Evolutionary conservation across 1,284 basidiomycete species (phyloP), one percentile per base, ranked within the genome.

Genomic region (Fomes fomentarius): DNA sequence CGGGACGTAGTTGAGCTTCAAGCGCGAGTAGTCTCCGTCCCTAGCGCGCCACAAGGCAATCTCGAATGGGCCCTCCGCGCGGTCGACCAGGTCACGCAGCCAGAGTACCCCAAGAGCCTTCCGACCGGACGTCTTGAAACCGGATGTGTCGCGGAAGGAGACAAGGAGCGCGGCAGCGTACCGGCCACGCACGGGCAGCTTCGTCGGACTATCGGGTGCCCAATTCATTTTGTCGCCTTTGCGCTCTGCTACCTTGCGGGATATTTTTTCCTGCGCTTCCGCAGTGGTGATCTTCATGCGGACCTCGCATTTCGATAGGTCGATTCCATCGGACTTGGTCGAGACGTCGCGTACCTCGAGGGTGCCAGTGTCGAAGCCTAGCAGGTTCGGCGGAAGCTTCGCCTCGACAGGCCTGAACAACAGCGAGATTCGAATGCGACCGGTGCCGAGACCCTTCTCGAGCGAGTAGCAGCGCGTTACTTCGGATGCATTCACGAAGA

Each of bases 341-440:
- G 60, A 52, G 8, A 72, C 51, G 42, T 72, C 67, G 33, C 60
- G 63, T 35, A 87, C 65, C 60, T 82, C 79, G 37, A 88, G 74
- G 1, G 83, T 85, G 17, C 83, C 84, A 14, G 84, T 86, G 43
- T 87, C 82, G 80, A 84, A 88, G 12, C 85, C 86, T 26, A 79
- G 76, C 55, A 86, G 72, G 58, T 79, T 79, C 4, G 69, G 72
- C 0, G 85, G 83, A 1, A 88, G 74, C 50, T 80, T 75, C 12
- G 81, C 75, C 61, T 83, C 74, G 54, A 89, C 75, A 22, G 81
- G 76, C 49, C 79, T 74, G 76, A 84, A 83, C 5, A 81, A 71
- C 22, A 83, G 69, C 0, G 79, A 79, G 53, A 82, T 74, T 15
- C 66, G 64, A 30, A 77, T 72, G 14, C 75, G 77, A 38, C 83